Base-by-base conservation (phyloP, 345 rosid genomes). In the Heritiera fomes region DNA sequence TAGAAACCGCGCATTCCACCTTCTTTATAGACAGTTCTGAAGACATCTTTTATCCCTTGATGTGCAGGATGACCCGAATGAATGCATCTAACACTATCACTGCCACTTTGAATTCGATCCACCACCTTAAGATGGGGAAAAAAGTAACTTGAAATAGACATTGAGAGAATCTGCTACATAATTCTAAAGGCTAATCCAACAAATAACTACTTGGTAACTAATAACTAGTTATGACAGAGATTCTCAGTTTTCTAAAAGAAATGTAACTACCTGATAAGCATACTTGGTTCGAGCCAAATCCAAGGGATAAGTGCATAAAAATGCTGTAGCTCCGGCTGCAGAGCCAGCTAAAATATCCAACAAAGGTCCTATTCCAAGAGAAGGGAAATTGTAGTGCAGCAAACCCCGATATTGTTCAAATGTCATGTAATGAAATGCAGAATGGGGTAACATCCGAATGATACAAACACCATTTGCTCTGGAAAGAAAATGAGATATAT, bases 401-500 rank as follows among this genome's bases (percentile, higher is more conserved):
- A 90, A 94, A 81, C 85, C 83, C 41, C 97, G 97, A 76, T 91
- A 96, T 81, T 87, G 89, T 86, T 96, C 98, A 55, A 92, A 93
- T 17, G 98, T 85, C 97, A 94, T 90, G 87, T 89, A 92, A 86
- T 91, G 99, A 53, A 94, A 86, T 47, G 94, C 95, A 0, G 99
- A 97, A 84, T 94, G 91, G 46, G 99, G 99, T 64, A 94, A 85
- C 73, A 94, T 94, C 69, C 99, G 89, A 59, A 92, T 82, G 77
- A 95, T 93, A 77, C 94, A 90, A 58, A 95, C 98, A 74, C 99
- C 99, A 66, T 95, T 95, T 71, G 98, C 98, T 86, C 98, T 95
- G 12, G 20, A 74, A 53, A 70, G 72, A 11, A 81, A 77, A 77
- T 20, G 58, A 78, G 3, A 55, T 55, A 63, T 69, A 34, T 34